phyloP scores from a whole-genome alignment of 192 early-diverging fungal species.

The Dissophora globulifera region DNA sequence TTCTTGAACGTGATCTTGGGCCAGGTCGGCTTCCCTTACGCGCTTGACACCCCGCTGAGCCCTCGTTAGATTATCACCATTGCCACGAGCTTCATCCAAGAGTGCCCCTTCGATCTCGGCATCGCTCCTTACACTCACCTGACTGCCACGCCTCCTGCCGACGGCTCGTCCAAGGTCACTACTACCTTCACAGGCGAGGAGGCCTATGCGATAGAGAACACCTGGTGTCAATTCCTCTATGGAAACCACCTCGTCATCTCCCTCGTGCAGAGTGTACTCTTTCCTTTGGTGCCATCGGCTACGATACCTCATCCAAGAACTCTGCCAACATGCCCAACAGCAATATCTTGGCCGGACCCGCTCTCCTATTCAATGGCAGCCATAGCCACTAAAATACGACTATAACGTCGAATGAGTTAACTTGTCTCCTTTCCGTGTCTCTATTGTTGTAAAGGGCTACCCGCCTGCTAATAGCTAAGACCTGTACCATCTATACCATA shows the following conservation, averaged over 20 bases:
- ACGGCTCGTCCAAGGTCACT: slow-evolving; percentile 1
- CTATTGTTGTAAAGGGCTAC: too few relatives aligned
- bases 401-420: too few relatives aligned
- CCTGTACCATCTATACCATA: too few relatives aligned
- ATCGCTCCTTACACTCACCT: slow-evolving; percentile 15
- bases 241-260: slow-evolving; percentile 6
- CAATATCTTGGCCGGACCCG: slow-evolving; percentile 29
- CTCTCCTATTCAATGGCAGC: slow-evolving; percentile 22
- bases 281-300: slow-evolving; percentile 5
- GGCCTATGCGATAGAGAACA: neutral
- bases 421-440: too few relatives aligned
- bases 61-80: slow-evolving; percentile 7
- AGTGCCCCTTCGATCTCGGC: slow-evolving; percentile 12
- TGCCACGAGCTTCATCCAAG: slow-evolving; percentile 3
- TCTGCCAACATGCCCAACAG: slow-evolving; percentile 7
- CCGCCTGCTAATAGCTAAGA: too few relatives aligned
- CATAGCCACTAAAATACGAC: slow-evolving; percentile 13
- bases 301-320: slow-evolving; percentile 9
- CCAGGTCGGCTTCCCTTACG: slow-evolving; percentile 9
- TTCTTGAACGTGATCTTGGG: slow-evolving; percentile 18
- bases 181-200: slow-evolving; percentile 3
- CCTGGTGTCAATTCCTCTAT: slow-evolving; percentile 38
- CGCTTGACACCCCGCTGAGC: slow-evolving; percentile 19
- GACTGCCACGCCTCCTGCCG: slow-evolving; percentile 10
- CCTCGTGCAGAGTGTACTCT: slow-evolving; percentile 15